phyloP scores from a whole-genome alignment of 192 early-diverging fungal genomes.

The Coemansia sp. region DNA sequence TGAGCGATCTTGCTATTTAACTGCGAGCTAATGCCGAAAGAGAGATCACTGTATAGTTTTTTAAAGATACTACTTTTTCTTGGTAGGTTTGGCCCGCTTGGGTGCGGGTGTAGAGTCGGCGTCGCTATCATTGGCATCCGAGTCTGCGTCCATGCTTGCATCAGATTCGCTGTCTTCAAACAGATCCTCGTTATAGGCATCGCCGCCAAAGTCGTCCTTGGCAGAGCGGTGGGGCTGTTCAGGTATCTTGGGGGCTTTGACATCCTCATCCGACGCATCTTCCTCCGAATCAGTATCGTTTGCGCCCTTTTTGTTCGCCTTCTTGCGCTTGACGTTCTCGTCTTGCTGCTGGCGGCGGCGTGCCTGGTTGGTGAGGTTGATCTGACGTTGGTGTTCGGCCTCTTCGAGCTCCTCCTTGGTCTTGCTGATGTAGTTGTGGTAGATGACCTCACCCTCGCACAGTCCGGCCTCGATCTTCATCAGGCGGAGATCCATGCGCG shows the following conservation, averaged over 20 bases:
- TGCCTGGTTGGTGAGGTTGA: neutral
- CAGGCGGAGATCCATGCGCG: constrained; percentile 81
- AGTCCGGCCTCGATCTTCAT: constrained; percentile 88
- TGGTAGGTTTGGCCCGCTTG: neutral
- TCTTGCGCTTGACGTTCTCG: constrained; percentile 2
- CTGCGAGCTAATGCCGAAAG: too few relatives aligned
- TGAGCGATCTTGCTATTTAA: too few relatives aligned
- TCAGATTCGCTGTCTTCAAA: neutral
- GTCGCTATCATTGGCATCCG: neutral
- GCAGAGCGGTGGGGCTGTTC: neutral
- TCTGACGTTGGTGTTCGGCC: constrained; percentile 60
- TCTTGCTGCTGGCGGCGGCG: neutral
- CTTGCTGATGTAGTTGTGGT: constrained; percentile 78
- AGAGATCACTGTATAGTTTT: neutral
- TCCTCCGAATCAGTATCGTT: neutral
- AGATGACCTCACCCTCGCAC: constrained; percentile 90
- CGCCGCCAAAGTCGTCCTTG: neutral
- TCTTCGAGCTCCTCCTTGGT: constrained; percentile 71
- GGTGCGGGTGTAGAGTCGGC: neutral
- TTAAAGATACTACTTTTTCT: constrained; percentile 3
- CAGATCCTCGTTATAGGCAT: neutral
- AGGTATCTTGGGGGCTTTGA: neutral
- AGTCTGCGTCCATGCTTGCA: neutral
- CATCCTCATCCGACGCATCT: neutral
- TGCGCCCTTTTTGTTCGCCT: neutral